These are phyloP conservation scores for Kuraishia borneana DNA, from an alignment of 805 yeast species.

Conservation along the genomic window DNA sequence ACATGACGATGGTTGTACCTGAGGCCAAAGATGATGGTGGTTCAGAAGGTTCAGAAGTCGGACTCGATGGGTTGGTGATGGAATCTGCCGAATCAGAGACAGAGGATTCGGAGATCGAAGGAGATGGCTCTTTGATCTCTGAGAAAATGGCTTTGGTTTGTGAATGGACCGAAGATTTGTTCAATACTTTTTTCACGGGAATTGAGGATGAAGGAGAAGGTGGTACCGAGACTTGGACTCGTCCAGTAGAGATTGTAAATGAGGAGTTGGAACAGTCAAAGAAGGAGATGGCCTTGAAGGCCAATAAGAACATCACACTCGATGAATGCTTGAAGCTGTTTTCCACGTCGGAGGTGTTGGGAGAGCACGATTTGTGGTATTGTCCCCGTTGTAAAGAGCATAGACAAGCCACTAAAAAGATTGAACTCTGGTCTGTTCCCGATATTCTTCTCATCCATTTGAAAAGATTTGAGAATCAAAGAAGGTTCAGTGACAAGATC, in stretches of 20 bases:
- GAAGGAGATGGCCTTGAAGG: constrained; percentile 14
- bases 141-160: constrained; percentile 39
- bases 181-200: constrained; percentile 42
- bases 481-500: constrained; percentile 83
- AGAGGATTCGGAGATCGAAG: too few relatives aligned
- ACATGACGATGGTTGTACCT: not conserved
- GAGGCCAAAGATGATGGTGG: constrained; percentile 4
- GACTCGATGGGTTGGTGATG: not conserved
- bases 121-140: constrained; percentile 13
- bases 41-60: constrained; percentile 5
- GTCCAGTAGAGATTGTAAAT: constrained; percentile 37
- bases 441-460: constrained; percentile 84
- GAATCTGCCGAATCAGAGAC: constrained; percentile 5
- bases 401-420: constrained; percentile 80
- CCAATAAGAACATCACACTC: constrained; percentile 37
- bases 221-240: constrained; percentile 45
- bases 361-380: constrained; percentile 88
- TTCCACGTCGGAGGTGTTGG: constrained; percentile 72
- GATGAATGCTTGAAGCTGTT: constrained; percentile 69
- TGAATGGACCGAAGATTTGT: constrained; percentile 48
- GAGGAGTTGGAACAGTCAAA: constrained; percentile 41
- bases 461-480: constrained; percentile 78
- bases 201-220: constrained; percentile 31
- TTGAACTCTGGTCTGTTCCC: constrained; percentile 90
- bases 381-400: constrained; percentile 87